phyloP scores from a whole-genome alignment of 202 grass and related monocot species.

The Sporobolus alterniflorus region DNA sequence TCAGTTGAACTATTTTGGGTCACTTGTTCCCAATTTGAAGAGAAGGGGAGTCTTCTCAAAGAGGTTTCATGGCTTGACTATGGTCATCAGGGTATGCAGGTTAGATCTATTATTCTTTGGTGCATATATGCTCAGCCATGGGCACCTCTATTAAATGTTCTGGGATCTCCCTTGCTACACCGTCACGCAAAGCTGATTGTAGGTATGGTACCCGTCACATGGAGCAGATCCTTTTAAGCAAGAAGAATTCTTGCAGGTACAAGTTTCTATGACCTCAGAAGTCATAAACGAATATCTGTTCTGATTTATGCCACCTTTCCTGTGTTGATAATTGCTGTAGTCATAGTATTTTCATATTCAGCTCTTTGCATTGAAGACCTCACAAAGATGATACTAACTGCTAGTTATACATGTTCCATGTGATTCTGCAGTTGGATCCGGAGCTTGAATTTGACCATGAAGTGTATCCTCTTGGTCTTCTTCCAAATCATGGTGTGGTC shows the following conservation, averaged over 20 bases:
- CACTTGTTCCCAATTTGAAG: conserved; percentile 81
- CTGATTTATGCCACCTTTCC: conserved; percentile 30
- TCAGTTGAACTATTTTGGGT: conserved; percentile 98
- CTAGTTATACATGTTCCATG: conserved; percentile 25
- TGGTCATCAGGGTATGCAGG: conserved; percentile 98
- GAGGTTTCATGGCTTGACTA: conserved; percentile 99
- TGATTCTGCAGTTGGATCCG: conserved; percentile 90
- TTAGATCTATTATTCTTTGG: conserved; percentile 33
- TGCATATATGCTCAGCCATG: neutral
- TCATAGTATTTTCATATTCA: conserved; percentile 10
- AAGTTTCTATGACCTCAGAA: conserved; percentile 13
- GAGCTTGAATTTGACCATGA: conserved; percentile 99
- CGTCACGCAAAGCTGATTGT: conserved; percentile 50
- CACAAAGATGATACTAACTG: conserved; percentile 12
- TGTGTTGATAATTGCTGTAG: conserved; percentile 17
- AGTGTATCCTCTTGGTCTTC: conserved; percentile 98
- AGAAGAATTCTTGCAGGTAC: conserved; percentile 98
- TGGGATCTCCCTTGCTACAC: conserved; percentile 14
- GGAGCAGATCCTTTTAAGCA: conserved; percentile 91
- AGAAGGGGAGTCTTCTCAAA: conserved; percentile 95
- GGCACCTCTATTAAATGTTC: neutral
- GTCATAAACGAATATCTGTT: conserved; percentile 15
- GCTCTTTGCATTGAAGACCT: neutral
- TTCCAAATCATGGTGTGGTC: conserved; percentile 93
- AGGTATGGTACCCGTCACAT: conserved; percentile 98